These are phyloP conservation scores for Lomentospora prolificans DNA, from an alignment of 2,329 filamentous ascomycete genomes.

Conservation along the genomic window DNA sequence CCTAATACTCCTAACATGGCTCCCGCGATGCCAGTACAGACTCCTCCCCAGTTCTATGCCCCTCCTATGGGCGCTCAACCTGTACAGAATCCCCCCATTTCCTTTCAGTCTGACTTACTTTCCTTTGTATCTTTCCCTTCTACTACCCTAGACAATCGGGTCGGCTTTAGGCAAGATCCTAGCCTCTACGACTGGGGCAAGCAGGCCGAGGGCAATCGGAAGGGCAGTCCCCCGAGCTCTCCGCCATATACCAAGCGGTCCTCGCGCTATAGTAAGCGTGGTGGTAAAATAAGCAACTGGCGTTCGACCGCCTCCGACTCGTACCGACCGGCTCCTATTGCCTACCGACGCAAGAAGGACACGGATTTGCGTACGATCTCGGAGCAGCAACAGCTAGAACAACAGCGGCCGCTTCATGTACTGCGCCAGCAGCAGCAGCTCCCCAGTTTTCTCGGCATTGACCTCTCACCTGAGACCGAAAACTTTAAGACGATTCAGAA, in stretches of 20 bases:
- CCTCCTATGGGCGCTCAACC: slow-evolving; percentile 12
- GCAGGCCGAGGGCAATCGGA: not conserved
- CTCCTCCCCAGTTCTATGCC: slow-evolving; percentile 52
- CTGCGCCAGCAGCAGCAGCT: slow-evolving; percentile 15
- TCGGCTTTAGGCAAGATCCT: not conserved
- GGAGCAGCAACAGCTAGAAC: slow-evolving; percentile 4
- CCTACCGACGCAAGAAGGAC: not conserved
- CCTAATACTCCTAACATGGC: slow-evolving; percentile 62
- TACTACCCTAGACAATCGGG: slow-evolving; percentile 9
- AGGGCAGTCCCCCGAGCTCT: not conserved
- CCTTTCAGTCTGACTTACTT: not conserved
- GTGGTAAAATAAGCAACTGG: slow-evolving; percentile 16
- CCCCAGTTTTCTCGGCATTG: slow-evolving; percentile 23
- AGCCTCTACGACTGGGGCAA: not conserved
- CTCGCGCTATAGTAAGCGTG: slow-evolving; percentile 36
- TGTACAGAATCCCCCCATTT: slow-evolving; percentile 10
- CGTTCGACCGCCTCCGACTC: not conserved
- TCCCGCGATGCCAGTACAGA: slow-evolving; percentile 52
- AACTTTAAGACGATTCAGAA: slow-evolving; percentile 68
- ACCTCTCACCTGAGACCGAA: slow-evolving; percentile 60
- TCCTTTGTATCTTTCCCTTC: slow-evolving; percentile 2
- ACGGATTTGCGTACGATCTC: not conserved
- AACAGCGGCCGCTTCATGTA: slow-evolving; percentile 16
- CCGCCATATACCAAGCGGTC: slow-evolving; percentile 24
- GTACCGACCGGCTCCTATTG: not conserved